phyloP scores from a whole-genome alignment of 2,329 filamentous ascomycete genomes.

The Colletotrichum shisoi region DNA sequence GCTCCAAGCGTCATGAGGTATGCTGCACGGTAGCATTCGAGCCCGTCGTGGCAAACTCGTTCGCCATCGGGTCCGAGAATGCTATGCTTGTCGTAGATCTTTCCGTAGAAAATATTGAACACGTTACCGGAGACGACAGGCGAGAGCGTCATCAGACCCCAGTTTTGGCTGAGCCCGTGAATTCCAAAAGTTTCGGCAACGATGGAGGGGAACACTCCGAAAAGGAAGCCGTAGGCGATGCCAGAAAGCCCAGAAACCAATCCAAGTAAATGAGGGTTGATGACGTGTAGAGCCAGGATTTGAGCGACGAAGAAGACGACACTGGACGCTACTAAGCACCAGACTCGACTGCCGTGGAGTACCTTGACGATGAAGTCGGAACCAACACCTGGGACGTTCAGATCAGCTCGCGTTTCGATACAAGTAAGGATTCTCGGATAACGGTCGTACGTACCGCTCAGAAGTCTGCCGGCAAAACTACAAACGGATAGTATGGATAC shows the following conservation, averaged over 20 bases:
- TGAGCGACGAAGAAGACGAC: slow-evolving; percentile 82
- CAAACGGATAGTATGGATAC: slow-evolving; percentile 92
- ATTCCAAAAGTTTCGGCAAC: slow-evolving; percentile 92
- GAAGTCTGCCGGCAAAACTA: slow-evolving; percentile 82
- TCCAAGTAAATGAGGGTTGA: slow-evolving; percentile 78
- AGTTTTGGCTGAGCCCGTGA: slow-evolving; percentile 88
- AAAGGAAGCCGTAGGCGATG: slow-evolving; percentile 89
- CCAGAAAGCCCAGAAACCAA: slow-evolving; percentile 85
- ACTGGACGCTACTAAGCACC: slow-evolving; percentile 85
- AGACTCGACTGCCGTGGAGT: slow-evolving; percentile 81
- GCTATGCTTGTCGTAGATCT: slow-evolving; percentile 82
- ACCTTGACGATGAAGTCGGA: slow-evolving; percentile 89
- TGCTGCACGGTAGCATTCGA: slow-evolving; percentile 80
- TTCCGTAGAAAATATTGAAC: slow-evolving; percentile 91
- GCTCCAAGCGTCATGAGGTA: slow-evolving; percentile 81
- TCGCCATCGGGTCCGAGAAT: slow-evolving; percentile 72
- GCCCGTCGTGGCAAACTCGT: slow-evolving; percentile 76
- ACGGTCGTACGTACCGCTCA: slow-evolving; percentile 70
- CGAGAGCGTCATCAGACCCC: slow-evolving; percentile 92
- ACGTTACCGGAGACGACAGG: slow-evolving; percentile 88
- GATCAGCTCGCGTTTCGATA: slow-evolving; percentile 9
- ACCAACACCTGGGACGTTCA: slow-evolving; percentile 70
- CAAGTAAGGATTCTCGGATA: not conserved
- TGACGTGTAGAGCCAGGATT: slow-evolving; percentile 75
- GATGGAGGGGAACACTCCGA: slow-evolving; percentile 91